These are phyloP conservation scores for Deinandra increscens DNA, from an alignment of 129 eudicot species.

Conservation along the genomic window DNA sequence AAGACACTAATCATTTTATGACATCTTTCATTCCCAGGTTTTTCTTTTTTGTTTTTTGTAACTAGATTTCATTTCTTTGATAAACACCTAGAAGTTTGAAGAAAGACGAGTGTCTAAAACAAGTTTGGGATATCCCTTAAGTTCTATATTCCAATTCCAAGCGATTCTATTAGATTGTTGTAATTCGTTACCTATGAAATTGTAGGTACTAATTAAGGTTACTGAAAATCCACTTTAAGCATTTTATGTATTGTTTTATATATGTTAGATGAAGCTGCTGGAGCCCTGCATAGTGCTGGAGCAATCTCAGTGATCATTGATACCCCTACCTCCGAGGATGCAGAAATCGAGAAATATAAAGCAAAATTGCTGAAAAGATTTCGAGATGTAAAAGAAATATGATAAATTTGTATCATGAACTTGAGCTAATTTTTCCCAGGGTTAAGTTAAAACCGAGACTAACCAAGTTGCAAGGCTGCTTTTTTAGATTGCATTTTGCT, in stretches of 20 bases:
- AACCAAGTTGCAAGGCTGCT: not conserved
- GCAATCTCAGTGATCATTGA: slow-evolving; percentile 63
- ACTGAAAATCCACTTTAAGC: not conserved
- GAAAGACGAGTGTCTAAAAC: not conserved
- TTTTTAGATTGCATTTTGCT: not conserved
- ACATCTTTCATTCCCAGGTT: not conserved
- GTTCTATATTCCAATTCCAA: not conserved
- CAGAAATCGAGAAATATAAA: slow-evolving; percentile 57
- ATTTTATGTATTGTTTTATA: not conserved
- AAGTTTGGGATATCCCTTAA: not conserved
- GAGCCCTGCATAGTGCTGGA: slow-evolving; percentile 66
- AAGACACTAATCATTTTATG: not conserved
- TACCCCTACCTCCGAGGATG: slow-evolving; percentile 53
- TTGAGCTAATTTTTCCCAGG: not conserved
- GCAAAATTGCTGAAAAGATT: slow-evolving; percentile 60
- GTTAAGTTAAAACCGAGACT: too few species aligned
- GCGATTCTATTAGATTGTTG: not conserved
- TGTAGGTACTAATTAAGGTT: not conserved
- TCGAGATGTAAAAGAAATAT: slow-evolving; percentile 36
- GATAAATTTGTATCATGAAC: not conserved
- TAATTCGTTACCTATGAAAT: not conserved
- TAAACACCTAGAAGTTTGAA: not conserved
- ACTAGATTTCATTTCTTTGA: not conserved
- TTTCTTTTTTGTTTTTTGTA: not conserved
- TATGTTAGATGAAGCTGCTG: slow-evolving; percentile 66